Evolutionary conservation across 345 rosid species (phyloP).

Genomic region (Hypericum androsaemum): DNA sequence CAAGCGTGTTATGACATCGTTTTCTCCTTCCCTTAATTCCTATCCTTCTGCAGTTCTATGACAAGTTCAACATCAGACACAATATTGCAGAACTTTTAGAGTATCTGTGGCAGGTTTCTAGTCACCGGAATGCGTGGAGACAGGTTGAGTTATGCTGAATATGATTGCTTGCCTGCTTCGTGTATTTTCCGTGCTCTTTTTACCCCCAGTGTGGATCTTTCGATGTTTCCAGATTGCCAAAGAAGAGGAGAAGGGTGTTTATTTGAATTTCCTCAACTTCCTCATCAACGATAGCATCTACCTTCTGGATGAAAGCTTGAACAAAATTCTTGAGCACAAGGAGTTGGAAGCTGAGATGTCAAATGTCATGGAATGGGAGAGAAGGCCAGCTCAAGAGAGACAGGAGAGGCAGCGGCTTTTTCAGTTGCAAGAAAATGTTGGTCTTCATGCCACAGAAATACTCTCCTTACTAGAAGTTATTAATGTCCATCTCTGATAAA

Average conservation of each 20-base stretch:
- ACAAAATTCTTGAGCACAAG: conserved; percentile 92
- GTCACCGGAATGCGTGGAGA: conserved; percentile 96
- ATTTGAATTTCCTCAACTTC: conserved; percentile 95
- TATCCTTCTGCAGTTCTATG: conserved; percentile 66
- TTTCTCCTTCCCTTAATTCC: conserved; percentile 7
- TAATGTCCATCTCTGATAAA: conserved; percentile 4
- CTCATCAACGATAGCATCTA: conserved; percentile 93
- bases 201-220: background rate
- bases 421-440: conserved; percentile 91
- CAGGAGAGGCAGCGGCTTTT: conserved; percentile 90
- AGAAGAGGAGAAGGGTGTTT: conserved; percentile 99
- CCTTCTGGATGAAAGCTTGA: conserved; percentile 97
- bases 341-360: conserved; percentile 95
- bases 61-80: conserved; percentile 96
- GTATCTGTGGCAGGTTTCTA: conserved; percentile 97
- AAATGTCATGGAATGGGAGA: conserved; percentile 84
- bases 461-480: no score
- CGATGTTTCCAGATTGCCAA: conserved; percentile 71
- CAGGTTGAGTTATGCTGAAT: conserved; percentile 36
- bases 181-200: background rate
- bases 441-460: conserved; percentile 10
- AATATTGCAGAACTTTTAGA: conserved; percentile 97
- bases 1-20: background rate
- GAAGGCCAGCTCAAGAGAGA: conserved; percentile 87
- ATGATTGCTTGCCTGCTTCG: conserved; percentile 4